Evolutionary conservation across 2,329 filamentous ascomycete species (phyloP).

Genomic region (Stagonosporopsis tanaceti): DNA sequence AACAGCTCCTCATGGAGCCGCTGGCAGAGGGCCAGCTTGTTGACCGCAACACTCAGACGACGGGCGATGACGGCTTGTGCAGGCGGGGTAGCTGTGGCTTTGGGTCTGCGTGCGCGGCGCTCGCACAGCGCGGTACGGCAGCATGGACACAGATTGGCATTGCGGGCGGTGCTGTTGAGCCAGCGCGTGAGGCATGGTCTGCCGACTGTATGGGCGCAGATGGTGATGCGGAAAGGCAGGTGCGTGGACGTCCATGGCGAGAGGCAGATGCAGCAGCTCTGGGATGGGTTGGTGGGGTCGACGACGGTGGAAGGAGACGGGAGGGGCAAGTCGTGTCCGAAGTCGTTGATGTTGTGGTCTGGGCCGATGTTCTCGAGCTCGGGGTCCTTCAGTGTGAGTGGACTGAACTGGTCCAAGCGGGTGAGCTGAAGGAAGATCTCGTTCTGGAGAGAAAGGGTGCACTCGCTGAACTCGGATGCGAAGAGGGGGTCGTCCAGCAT

Average conservation of each 20-base stretch:
- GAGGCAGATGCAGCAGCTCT: slow-evolving; percentile 24
- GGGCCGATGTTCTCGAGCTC: slow-evolving; percentile 14
- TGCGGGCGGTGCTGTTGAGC: slow-evolving; percentile 22
- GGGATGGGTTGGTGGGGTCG: neutral
- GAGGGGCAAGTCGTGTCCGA: slow-evolving; percentile 6
- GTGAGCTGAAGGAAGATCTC: slow-evolving; percentile 1
- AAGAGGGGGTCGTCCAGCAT: neutral
- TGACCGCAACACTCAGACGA: neutral
- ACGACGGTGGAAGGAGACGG: neutral
- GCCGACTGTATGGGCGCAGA: slow-evolving; percentile 22
- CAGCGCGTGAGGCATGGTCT: slow-evolving; percentile 19
- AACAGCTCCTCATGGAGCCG: slow-evolving; percentile 1
- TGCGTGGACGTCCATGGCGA: slow-evolving; percentile 12
- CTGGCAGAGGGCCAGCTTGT: neutral
- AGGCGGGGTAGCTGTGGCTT: too few species aligned
- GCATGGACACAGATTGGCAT: slow-evolving; percentile 23
- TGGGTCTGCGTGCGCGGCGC: slow-evolving; percentile 11
- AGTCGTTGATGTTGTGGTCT: slow-evolving; percentile 18
- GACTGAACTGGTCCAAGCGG: neutral
- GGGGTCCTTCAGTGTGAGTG: neutral
- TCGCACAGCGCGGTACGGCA: slow-evolving; percentile 22
- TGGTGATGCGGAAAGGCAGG: slow-evolving; percentile 14
- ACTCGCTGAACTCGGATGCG: neutral
- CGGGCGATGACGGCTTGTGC: neutral
- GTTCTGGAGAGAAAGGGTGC: neutral